Percentiles rank a stretch among this genome's conserved stretches.
These are phyloP conservation scores for Purpureocillium takamizusanense DNA, from an alignment of 2,329 filamentous ascomycete species.

Conservation along the genomic window DNA sequence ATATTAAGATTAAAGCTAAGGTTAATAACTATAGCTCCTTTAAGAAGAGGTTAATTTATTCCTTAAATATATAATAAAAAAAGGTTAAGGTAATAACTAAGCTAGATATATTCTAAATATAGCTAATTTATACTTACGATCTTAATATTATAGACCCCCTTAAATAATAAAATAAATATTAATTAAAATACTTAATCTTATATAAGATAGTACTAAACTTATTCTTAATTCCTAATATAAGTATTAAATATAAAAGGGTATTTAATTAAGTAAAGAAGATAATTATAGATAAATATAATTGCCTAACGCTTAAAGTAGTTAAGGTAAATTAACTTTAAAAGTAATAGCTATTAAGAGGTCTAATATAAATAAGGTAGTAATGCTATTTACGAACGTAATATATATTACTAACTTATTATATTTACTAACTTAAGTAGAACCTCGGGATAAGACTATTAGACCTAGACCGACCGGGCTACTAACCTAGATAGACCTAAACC, in stretches of 20 bases:
- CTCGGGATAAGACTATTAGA: too few species aligned
- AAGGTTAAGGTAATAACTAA: not conserved
- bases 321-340: not conserved
- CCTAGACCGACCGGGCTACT: too few species aligned
- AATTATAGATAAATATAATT: not conserved
- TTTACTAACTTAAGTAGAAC: too few species aligned
- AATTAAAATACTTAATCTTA: not conserved
- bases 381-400: too few species aligned
- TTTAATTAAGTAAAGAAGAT: not conserved
- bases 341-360: not conserved
- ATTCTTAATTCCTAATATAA: not conserved
- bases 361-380: not conserved
- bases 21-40: conserved; percentile 1
- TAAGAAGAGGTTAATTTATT: too few species aligned
- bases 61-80: too few species aligned
- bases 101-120: not conserved
- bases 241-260: not conserved
- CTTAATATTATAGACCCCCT: not conserved
- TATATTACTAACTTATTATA: too few species aligned
- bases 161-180: not conserved
- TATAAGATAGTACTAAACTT: not conserved
- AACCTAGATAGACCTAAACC: too few species aligned
- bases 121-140: not conserved
- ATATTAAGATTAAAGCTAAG: not conserved
- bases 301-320: not conserved